phyloP scores from a whole-genome alignment of 306 rosid species.

The Medicago truncatula region MtrunA17r5.0-ANR NC_053043.1:49831501-49832000 shows the following conservation, averaged over 20 bases:
- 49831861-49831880: slow-evolving; percentile 50
- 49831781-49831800: slow-evolving; percentile 50
- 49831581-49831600: slow-evolving; percentile 44
- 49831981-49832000: slow-evolving; percentile 74
- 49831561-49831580: slow-evolving; percentile 65
- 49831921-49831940: slow-evolving; percentile 69
- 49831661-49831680: slow-evolving; percentile 61
- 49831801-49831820: neutral
- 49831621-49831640: slow-evolving; percentile 34
- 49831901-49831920: slow-evolving; percentile 27
- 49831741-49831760: slow-evolving; percentile 74
- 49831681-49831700: slow-evolving; percentile 48
- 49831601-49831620: neutral
- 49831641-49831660: slow-evolving; percentile 32
- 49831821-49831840: slow-evolving; percentile 56
- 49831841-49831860: slow-evolving; percentile 72
- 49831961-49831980: slow-evolving; percentile 63
- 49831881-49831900: slow-evolving; percentile 46
- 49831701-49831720: slow-evolving; percentile 55
- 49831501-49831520: neutral
- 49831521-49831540: slow-evolving; percentile 25
- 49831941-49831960: slow-evolving; percentile 92
- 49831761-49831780: slow-evolving; percentile 75
- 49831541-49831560: slow-evolving; percentile 68
- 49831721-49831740: slow-evolving; percentile 80